phyloP scores from a whole-genome alignment of 768 basidiomycete species.

The Dentipellis sp. region DNA sequence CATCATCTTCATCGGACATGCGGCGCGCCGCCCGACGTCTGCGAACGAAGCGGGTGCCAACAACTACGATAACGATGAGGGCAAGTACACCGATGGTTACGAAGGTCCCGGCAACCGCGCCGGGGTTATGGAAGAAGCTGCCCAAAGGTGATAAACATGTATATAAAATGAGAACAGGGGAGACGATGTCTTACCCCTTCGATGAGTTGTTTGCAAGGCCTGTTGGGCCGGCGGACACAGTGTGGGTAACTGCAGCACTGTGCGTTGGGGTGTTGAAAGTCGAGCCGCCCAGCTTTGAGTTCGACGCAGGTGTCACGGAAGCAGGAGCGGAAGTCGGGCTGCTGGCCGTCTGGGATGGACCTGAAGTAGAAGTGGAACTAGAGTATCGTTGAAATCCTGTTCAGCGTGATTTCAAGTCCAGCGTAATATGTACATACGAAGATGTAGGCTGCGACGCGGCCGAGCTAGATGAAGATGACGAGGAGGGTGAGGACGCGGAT shows the following conservation, averaged over 20 bases:
- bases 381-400: not conserved
- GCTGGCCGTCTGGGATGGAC: not conserved
- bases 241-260: not conserved
- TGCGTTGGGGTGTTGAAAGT: not conserved
- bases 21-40: not conserved
- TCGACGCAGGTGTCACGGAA: too few species aligned
- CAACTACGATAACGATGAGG: slow-evolving; percentile 1
- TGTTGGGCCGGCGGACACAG: not conserved
- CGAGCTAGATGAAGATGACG: not conserved
- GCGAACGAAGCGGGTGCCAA: not conserved
- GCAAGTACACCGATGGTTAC: slow-evolving; percentile 14
- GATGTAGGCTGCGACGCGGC: not conserved
- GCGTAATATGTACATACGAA: not conserved
- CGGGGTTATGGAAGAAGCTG: slow-evolving; percentile 11
- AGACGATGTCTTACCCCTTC: not conserved
- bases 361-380: not conserved
- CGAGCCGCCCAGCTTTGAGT: too few species aligned
- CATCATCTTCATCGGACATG: not conserved
- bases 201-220: not conserved
- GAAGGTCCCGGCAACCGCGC: slow-evolving; percentile 17
- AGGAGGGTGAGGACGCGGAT: not conserved
- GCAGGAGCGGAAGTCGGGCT: not conserved
- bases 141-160: slow-evolving; percentile 7
- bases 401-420: not conserved
- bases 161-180: not conserved